Evolutionary conservation across 2,329 filamentous ascomycete genomes (phyloP).

Genomic region (Aspergillus carbonarius): DNA sequence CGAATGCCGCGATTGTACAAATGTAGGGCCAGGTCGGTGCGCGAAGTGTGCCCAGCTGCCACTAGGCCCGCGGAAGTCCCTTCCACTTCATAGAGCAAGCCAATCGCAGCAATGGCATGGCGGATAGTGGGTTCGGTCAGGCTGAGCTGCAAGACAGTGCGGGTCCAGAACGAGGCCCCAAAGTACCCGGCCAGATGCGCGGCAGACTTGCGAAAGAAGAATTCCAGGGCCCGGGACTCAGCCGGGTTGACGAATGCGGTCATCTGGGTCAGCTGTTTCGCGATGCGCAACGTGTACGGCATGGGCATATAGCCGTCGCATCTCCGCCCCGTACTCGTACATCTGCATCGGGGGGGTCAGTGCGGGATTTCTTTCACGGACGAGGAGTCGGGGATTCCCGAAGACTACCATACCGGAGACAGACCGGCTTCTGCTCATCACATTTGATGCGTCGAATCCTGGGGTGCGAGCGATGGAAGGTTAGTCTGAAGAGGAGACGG

Average conservation of each 20-base stretch:
- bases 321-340: constrained; percentile 11
- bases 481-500: neutral
- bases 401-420: constrained; percentile 54
- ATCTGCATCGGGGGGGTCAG: constrained; percentile 4
- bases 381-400: constrained; percentile 22
- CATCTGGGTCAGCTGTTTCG: neutral
- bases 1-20: constrained; percentile 17
- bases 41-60: constrained; percentile 24
- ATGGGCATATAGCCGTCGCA: constrained; percentile 16
- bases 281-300: neutral
- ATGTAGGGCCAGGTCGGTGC: constrained; percentile 2
- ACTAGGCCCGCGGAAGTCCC: constrained; percentile 34
- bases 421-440: constrained; percentile 62
- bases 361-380: neutral
- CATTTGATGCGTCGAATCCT: constrained; percentile 58
- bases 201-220: constrained; percentile 57
- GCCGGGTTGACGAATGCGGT: neutral
- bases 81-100: constrained; percentile 62
- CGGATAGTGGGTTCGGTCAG: constrained; percentile 62
- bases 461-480: neutral
- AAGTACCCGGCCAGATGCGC: constrained; percentile 67
- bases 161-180: constrained; percentile 64
- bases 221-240: constrained; percentile 27
- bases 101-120: constrained; percentile 65
- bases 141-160: constrained; percentile 62